A percentile compares a stretch with the other conserved stretches of the same genome.
Conservation (phyloP, 768 basidiomycete genomes). For the Boletus fagicola region DNA sequence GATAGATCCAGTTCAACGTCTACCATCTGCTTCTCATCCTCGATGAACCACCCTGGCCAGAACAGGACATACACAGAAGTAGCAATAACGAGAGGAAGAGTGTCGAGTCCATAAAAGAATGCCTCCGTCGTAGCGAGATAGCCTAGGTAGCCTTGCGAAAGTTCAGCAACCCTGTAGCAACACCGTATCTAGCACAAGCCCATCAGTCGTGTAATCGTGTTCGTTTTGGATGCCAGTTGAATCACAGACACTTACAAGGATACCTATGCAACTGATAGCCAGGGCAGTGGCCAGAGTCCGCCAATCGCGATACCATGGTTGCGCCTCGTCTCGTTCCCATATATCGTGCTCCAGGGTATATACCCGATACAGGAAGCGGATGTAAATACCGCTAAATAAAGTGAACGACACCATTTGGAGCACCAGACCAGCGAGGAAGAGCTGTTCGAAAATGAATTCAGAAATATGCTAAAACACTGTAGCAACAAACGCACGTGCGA, state of each 20-base stretch:
- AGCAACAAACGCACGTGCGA: constrained; percentile 34
- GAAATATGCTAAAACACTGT: not conserved
- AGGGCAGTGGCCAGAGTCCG: constrained; percentile 51
- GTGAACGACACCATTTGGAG: constrained; percentile 55
- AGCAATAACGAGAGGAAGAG: constrained; percentile 63
- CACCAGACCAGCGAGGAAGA: constrained; percentile 57
- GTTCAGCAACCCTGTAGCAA: constrained; percentile 57
- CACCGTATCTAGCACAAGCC: constrained; percentile 55
- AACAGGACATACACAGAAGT: constrained; percentile 53
- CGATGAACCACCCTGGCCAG: constrained; percentile 65
- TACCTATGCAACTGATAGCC: constrained; percentile 56
- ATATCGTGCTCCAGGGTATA: constrained; percentile 31
- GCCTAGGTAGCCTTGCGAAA: constrained; percentile 61
- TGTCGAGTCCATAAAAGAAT: constrained; percentile 67
- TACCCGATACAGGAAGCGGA: constrained; percentile 50
- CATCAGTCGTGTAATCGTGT: not conserved
- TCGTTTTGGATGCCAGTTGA: not conserved
- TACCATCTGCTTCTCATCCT: not conserved
- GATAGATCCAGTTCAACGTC: constrained; percentile 29
- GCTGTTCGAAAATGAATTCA: constrained; percentile 47
- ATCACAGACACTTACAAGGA: constrained; percentile 46
- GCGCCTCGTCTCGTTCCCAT: constrained; percentile 40
- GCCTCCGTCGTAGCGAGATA: constrained; percentile 55
- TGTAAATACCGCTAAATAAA: constrained; percentile 46
- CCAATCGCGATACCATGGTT: constrained; percentile 58